These are phyloP conservation scores for Penicillium samsonianum DNA, from an alignment of 495 filamentous ascomycete species.

Conservation along the genomic window DNA sequence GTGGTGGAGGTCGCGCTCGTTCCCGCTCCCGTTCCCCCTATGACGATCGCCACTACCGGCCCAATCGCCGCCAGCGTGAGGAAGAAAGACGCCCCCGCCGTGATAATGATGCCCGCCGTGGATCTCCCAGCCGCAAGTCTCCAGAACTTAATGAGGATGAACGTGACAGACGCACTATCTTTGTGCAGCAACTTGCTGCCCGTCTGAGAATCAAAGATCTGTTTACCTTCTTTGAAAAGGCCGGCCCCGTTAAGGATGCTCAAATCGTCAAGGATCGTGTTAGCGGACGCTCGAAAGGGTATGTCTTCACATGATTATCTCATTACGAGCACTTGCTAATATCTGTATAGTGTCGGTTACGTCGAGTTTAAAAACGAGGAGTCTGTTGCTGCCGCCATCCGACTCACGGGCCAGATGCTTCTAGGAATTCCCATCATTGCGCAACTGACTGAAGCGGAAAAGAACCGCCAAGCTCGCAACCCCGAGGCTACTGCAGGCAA, in stretches of 20 bases:
- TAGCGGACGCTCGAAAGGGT: conserved; percentile 97
- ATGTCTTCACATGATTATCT: conserved; percentile 34
- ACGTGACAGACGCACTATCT: conserved; percentile 93
- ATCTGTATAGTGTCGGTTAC: conserved; percentile 79
- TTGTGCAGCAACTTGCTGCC: conserved; percentile 95
- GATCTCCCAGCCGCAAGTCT: conserved; percentile 55
- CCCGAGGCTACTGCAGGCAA: conserved; percentile 67
- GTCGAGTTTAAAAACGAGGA: conserved; percentile 98
- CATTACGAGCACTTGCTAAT: conserved; percentile 13
- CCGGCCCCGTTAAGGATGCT: conserved; percentile 93
- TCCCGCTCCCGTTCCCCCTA: conserved; percentile 75
- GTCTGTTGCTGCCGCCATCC: conserved; percentile 88
- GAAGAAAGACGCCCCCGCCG: conserved; percentile 44
- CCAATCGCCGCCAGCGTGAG: conserved; percentile 41
- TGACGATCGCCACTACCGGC: conserved; percentile 74
- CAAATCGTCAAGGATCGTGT: conserved; percentile 99
- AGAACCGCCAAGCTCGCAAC: conserved; percentile 94
- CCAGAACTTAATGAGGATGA: conserved; percentile 87
- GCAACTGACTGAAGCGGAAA: conserved; percentile 97
- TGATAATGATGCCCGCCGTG: conserved; percentile 57
- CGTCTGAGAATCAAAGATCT: conserved; percentile 91
- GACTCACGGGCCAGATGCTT: conserved; percentile 98
- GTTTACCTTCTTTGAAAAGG: conserved; percentile 93
- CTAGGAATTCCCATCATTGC: conserved; percentile 98
- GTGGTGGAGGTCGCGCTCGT: conserved; percentile 68